Evolutionary conservation across 495 filamentous ascomycete species (phyloP), one percentile per base, ranked within the genome.

Genomic region (Neurospora cerealis): DNA sequence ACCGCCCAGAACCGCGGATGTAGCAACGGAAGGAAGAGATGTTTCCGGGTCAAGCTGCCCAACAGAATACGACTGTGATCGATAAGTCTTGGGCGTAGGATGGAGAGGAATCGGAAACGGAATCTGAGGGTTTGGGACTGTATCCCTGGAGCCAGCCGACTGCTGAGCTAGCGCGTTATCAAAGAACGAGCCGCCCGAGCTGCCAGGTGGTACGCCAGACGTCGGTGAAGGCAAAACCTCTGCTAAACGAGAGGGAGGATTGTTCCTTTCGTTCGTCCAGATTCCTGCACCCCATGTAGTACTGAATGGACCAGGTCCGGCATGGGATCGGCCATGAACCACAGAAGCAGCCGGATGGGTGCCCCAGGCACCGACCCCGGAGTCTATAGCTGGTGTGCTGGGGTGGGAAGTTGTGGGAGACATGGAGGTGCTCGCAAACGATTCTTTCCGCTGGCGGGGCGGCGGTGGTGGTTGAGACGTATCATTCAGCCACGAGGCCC

Each of bases 61-160:
- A 37, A 97, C 95, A 2, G 95, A 98, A 80, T 98, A 98, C 6
- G 96, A 99, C 83, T 97, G 93, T 17, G 96, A 99, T 39, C 96
- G 92, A 78, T 96, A 96, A 2, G 92, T 95, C 78, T 97, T 96
- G 11, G 92, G 93, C 1, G 94, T 96, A 5, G 95, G 95, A 74
- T 97, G 93, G 17, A 98, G 85, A 4, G 95, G 95, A 73, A 97
- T 97, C 7, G 93, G 88, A 74, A 98, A 96, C 17, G 94, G 94
- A 73, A 97, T 93, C 73, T 93, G 91, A 9, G 89, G 85, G 54
- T 85, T 86, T 15, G 84, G 75, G 15, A 79, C 75, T 44, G 78
- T 78, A 9, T 88, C 87, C 74, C 85, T 78, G 9, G 83, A 81
- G 24, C 78, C 80, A 13, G 84, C 81, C 21, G 84, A 85, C 0